Conservation (phyloP, 257 asterid genomes). For the Nicotiana benthamiana region DNA sequence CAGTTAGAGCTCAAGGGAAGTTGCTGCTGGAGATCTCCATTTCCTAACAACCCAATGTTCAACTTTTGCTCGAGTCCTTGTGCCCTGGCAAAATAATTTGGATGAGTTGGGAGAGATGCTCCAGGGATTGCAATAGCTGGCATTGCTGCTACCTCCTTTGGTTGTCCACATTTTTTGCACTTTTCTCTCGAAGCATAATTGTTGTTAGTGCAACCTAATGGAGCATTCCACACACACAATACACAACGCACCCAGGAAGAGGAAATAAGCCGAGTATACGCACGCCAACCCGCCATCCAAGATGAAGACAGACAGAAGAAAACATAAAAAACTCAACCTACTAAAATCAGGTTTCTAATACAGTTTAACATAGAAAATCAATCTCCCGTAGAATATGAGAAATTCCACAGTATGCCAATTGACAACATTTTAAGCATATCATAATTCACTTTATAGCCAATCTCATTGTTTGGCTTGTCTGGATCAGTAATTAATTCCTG, state of each 20-base stretch:
- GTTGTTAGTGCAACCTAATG: conserved; percentile 99
- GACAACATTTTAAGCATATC: background rate
- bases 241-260: conserved; percentile 76
- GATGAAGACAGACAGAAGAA: conserved; percentile 43
- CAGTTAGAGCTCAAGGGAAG: conserved; percentile 55
- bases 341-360: conserved; percentile 26
- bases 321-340: conserved; percentile 53
- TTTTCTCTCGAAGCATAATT: conserved; percentile 93
- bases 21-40: conserved; percentile 42
- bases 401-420: background rate
- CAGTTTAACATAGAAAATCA: background rate
- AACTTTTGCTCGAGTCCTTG: conserved; percentile 47
- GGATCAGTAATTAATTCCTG: background rate
- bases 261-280: conserved; percentile 58
- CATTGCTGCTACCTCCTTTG: conserved; percentile 92
- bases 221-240: conserved; percentile 74
- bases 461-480: background rate
- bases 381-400: background rate
- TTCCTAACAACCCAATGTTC: conserved; percentile 32
- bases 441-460: background rate
- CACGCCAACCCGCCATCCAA: conserved; percentile 82
- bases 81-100: conserved; percentile 81
- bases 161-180: conserved; percentile 98
- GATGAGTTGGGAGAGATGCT: conserved; percentile 71
- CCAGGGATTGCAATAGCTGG: conserved; percentile 84